phyloP scores from a whole-genome alignment of 2,329 filamentous ascomycete genomes.

The Ceratocystis destructans region DNA sequence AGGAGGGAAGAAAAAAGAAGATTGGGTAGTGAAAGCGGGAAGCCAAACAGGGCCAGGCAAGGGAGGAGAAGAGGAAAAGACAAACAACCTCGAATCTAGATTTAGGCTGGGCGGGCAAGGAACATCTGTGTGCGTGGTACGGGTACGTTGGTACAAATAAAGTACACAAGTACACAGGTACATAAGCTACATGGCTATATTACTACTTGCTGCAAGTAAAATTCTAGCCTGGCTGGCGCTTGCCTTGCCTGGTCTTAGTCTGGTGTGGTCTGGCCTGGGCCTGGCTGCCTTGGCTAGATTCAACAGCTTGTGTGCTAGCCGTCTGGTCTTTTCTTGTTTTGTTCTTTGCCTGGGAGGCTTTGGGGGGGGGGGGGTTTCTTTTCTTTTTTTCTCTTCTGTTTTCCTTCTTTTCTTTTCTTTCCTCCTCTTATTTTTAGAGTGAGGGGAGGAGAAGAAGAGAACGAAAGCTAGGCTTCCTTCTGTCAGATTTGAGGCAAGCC shows the following conservation, averaged over 20 bases:
- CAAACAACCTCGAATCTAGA: neutral
- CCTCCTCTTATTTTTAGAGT: neutral
- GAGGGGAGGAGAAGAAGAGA: neutral
- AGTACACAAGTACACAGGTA: no score
- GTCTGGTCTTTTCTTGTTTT: neutral
- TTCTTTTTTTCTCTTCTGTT: no score
- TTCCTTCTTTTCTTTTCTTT: neutral
- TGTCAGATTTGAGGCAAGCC: constrained; percentile 6
- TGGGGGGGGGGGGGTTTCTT: no score
- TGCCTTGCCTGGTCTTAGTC: neutral
- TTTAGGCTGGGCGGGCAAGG: neutral
- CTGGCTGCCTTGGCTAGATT: neutral
- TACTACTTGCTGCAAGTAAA: neutral
- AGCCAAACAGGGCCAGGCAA: neutral
- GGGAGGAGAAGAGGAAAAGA: neutral
- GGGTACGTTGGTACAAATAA: no score
- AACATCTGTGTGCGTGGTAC: no score
- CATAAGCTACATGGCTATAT: neutral
- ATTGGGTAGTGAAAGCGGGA: neutral
- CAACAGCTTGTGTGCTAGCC: neutral
- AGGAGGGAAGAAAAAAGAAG: neutral
- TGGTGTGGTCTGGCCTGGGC: neutral
- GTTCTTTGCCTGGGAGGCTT: no score
- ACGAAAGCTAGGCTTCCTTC: neutral
- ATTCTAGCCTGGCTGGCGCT: neutral